These are phyloP conservation scores for Calendula officinalis DNA, from an alignment of 129 eudicot genomes.

Conservation along the genomic window DNA sequence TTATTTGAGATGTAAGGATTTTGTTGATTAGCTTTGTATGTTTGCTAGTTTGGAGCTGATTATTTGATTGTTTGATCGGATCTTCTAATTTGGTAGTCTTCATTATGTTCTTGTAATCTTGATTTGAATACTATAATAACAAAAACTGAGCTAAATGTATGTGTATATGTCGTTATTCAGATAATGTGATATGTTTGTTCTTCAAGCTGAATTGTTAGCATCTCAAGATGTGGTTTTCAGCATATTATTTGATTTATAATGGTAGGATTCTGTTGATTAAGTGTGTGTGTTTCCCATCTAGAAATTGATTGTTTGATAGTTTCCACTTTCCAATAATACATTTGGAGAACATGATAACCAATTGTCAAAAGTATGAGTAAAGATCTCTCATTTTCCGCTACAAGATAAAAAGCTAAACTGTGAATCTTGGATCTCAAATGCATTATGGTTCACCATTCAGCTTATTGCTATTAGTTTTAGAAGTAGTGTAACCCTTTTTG, in stretches of 20 bases:
- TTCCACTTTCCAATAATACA: neutral
- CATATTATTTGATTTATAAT: neutral
- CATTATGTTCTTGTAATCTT: too few relatives aligned
- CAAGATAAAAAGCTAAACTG: slow-evolving; percentile 8
- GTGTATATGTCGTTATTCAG: neutral
- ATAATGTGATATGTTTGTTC: neutral
- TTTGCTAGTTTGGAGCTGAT: neutral
- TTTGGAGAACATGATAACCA: slow-evolving; percentile 4
- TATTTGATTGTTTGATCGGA: neutral
- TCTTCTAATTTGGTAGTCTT: neutral
- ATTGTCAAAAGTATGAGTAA: neutral
- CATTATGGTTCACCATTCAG: neutral
- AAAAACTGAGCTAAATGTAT: neutral
- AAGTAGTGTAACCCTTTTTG: neutral
- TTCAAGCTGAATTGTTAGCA: neutral
- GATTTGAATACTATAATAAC: too few relatives aligned
- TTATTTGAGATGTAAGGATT: neutral
- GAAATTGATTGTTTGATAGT: slow-evolving; percentile 1
- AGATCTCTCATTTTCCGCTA: too few relatives aligned
- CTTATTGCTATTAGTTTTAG: neutral
- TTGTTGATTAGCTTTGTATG: neutral
- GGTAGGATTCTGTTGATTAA: slow-evolving; percentile 10
- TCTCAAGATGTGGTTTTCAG: neutral
- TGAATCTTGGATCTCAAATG: slow-evolving; percentile 10
- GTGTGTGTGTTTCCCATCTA: slow-evolving; percentile 4